A percentile compares a stretch with the other conserved stretches of the same genome.
Evolutionary conservation across 1,284 basidiomycete genomes (phyloP).

Genomic region (Sanghuangporus sanghuang): DNA sequence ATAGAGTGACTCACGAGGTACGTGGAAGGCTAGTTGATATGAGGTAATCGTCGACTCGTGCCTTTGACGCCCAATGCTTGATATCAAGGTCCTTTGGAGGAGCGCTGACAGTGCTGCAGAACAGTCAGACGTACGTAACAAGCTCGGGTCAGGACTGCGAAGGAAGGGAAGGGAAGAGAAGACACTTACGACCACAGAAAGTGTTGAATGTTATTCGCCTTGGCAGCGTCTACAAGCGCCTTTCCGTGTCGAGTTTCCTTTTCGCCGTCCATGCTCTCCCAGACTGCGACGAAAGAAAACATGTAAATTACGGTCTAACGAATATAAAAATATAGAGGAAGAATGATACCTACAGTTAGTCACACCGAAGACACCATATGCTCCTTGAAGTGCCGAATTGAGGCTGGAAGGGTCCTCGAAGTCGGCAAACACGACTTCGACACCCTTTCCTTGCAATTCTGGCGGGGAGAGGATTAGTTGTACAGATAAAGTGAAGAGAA

Average conservation of each 20-base stretch:
- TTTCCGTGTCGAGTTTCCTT: slow-evolving; percentile 24
- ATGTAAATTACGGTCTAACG: not conserved
- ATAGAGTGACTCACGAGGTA: slow-evolving; percentile 21
- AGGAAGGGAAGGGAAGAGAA: not conserved
- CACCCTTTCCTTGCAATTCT: slow-evolving; percentile 22
- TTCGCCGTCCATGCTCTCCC: slow-evolving; percentile 16
- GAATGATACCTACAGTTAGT: slow-evolving; percentile 24
- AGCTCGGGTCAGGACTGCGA: not conserved
- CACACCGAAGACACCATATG: slow-evolving; percentile 27
- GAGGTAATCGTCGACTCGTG: slow-evolving; percentile 23
- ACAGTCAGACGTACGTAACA: slow-evolving; percentile 17
- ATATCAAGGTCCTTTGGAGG: not conserved
- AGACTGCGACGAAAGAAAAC: slow-evolving; percentile 8
- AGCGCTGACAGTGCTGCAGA: not conserved
- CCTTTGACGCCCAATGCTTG: slow-evolving; percentile 25
- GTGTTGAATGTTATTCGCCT: slow-evolving; percentile 25
- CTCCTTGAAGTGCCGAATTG: slow-evolving; percentile 23
- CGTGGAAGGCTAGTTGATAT: slow-evolving; percentile 20
- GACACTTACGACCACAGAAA: slow-evolving; percentile 27
- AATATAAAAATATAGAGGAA: not conserved
- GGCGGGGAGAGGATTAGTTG: not conserved
- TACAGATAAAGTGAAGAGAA: not conserved
- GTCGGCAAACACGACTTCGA: slow-evolving; percentile 24
- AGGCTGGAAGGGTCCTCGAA: slow-evolving; percentile 20
- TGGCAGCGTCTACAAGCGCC: slow-evolving; percentile 27